Evolutionary conservation across 768 basidiomycete species (phyloP).

Genomic region (Cystobasidiopsis lactophilus): DNA sequence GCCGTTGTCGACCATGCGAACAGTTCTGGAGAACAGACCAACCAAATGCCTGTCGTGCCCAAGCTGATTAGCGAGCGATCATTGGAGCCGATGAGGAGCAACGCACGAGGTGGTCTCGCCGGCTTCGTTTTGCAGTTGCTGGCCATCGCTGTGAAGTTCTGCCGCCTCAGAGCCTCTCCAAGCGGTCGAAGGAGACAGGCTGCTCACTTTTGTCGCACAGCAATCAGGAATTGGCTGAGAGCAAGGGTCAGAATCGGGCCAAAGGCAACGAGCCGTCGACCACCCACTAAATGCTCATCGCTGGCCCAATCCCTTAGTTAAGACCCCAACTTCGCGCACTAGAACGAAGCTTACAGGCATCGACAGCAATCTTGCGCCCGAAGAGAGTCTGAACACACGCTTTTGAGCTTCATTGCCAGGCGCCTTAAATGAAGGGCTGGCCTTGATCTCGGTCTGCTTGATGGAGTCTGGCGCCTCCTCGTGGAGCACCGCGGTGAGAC

Average conservation of each 20-base stretch:
- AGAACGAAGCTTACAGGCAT: conserved; percentile 33
- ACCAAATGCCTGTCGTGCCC: conserved; percentile 53
- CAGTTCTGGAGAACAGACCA: conserved; percentile 93
- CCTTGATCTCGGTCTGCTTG: conserved; percentile 23
- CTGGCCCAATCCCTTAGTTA: background rate
- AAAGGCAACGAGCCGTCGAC: conserved; percentile 27
- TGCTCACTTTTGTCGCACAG: conserved; percentile 56
- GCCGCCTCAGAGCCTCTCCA: background rate
- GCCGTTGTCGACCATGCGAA: conserved; percentile 93
- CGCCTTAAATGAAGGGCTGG: background rate
- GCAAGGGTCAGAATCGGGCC: conserved; percentile 43
- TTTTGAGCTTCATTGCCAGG: conserved; percentile 14
- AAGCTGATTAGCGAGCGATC: background rate
- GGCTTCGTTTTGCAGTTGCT: conserved; percentile 87
- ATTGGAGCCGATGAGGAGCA: background rate
- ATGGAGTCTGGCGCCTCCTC: conserved; percentile 77
- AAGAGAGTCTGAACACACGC: conserved; percentile 52
- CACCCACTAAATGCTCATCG: conserved; percentile 4
- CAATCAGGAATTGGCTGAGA: conserved; percentile 52
- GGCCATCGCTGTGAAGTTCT: conserved; percentile 39
- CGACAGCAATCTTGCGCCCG: conserved; percentile 92
- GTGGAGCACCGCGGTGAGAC: conserved; percentile 66
- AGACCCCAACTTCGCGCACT: background rate
- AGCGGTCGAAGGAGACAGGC: background rate
- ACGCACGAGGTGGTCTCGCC: conserved; percentile 73